Conservation (phyloP, 2,329 filamentous ascomycete genomes). For the Venturia effusa region DNA sequence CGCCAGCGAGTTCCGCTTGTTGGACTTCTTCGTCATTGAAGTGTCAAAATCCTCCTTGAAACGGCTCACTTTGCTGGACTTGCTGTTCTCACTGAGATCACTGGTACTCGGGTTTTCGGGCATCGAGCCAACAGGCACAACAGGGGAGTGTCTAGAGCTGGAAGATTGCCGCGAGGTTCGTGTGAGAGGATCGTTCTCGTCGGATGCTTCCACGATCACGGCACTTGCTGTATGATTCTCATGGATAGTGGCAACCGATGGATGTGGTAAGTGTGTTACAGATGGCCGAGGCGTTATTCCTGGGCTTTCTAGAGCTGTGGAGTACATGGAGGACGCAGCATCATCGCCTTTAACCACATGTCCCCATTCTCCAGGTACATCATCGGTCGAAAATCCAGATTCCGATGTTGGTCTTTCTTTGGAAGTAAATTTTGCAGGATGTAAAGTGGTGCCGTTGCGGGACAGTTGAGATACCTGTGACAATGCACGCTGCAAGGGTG, state of each 20-base stretch:
- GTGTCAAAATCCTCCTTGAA: slow-evolving; percentile 14
- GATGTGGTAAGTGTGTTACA: neutral
- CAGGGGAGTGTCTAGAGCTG: neutral
- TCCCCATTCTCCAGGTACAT: slow-evolving; percentile 28
- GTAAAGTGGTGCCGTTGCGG: neutral
- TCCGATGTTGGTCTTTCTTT: slow-evolving; percentile 14
- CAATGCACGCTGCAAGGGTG: slow-evolving; percentile 11
- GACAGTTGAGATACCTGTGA: neutral
- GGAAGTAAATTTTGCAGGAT: neutral
- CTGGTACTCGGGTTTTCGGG: slow-evolving; percentile 14
- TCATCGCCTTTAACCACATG: slow-evolving; percentile 20
- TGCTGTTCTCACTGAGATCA: slow-evolving; percentile 15
- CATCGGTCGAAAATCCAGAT: slow-evolving; percentile 24
- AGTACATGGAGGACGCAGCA: slow-evolving; percentile 28
- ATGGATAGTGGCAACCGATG: neutral
- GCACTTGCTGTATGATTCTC: neutral
- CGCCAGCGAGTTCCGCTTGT: neutral
- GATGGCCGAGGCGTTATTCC: neutral
- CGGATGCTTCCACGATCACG: neutral
- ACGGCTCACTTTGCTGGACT: slow-evolving; percentile 13
- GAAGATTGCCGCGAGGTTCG: neutral
- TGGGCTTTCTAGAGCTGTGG: slow-evolving; percentile 15
- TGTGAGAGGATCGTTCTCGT: neutral
- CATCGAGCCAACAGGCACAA: neutral
- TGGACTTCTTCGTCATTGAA: neutral